Evolutionary conservation across 139 green algal species (phyloP).

Genomic region (Chlamydomonas asymmetrica): DNA sequence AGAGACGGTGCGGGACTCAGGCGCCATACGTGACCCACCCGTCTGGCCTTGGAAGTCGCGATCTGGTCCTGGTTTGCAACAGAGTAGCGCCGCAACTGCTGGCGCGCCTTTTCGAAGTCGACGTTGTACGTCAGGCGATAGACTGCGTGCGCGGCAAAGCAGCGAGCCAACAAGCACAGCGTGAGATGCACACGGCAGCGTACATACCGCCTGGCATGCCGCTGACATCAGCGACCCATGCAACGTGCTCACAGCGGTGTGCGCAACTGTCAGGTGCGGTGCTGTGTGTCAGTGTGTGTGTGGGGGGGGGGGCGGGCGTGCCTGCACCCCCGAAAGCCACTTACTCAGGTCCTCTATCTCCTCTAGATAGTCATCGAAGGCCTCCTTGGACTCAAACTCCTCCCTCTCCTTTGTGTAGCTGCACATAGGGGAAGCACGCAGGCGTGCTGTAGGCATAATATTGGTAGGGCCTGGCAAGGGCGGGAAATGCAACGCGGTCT

Average conservation of each 20-base stretch:
- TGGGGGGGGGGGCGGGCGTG: too few relatives aligned
- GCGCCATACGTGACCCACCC: not conserved
- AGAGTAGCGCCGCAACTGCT: not conserved
- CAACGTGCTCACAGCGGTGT: not conserved
- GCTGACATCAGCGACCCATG: not conserved
- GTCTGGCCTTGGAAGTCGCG: constrained; percentile 23
- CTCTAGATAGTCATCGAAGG: constrained; percentile 77
- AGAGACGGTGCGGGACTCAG: not conserved
- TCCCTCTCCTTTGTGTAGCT: constrained; percentile 72
- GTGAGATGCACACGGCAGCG: not conserved
- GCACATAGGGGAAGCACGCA: not conserved
- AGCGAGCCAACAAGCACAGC: not conserved
- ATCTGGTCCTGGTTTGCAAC: constrained; percentile 27
- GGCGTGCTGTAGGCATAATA: not conserved
- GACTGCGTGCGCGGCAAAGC: not conserved
- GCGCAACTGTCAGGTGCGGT: not conserved
- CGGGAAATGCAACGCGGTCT: too few relatives aligned
- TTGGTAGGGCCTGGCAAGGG: too few relatives aligned
- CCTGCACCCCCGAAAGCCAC: not conserved
- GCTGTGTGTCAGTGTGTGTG: not conserved
- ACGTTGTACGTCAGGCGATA: constrained; percentile 20
- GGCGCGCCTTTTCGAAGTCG: constrained; percentile 14
- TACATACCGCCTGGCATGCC: not conserved
- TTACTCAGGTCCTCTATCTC: constrained; percentile 75
- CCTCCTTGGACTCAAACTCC: constrained; percentile 58